Evolutionary conservation across 2,329 filamentous ascomycete species (phyloP).

Genomic region (Venturia pyrina): DNA sequence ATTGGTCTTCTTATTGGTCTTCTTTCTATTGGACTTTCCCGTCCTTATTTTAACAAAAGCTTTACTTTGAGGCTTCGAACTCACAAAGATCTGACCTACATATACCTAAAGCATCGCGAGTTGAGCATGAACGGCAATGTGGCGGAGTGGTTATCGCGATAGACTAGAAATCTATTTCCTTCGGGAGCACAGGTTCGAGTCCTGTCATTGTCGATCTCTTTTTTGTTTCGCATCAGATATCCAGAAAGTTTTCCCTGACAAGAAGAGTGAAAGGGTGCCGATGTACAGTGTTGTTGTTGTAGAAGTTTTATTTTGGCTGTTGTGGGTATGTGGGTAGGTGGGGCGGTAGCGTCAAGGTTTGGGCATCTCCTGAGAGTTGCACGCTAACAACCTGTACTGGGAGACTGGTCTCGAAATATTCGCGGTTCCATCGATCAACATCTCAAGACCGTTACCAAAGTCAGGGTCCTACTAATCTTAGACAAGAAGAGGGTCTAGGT

Average conservation of each 20-base stretch:
- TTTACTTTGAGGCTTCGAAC: background rate
- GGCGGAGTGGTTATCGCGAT: constrained; percentile 18
- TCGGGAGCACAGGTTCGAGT: constrained; percentile 17
- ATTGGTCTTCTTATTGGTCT: no score
- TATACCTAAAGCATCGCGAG: no score
- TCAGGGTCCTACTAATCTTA: no score
- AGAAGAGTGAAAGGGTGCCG: no score
- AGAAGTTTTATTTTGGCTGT: background rate
- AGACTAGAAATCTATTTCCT: constrained; percentile 18
- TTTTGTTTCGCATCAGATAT: background rate
- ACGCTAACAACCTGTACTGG: background rate
- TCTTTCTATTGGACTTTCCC: no score
- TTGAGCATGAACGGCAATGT: background rate
- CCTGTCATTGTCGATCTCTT: constrained; percentile 14
- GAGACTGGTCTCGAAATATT: no score
- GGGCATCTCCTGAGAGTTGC: background rate
- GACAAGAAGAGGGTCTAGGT: no score
- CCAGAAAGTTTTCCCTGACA: no score
- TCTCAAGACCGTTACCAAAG: no score
- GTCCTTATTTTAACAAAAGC: background rate
- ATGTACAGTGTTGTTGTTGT: no score
- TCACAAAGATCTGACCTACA: no score
- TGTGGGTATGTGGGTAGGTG: background rate
- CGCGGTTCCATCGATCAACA: no score
- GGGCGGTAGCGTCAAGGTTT: background rate